These are phyloP conservation scores for Collybia nuda DNA, from an alignment of 768 basidiomycete species.

Conservation along the genomic window DNA sequence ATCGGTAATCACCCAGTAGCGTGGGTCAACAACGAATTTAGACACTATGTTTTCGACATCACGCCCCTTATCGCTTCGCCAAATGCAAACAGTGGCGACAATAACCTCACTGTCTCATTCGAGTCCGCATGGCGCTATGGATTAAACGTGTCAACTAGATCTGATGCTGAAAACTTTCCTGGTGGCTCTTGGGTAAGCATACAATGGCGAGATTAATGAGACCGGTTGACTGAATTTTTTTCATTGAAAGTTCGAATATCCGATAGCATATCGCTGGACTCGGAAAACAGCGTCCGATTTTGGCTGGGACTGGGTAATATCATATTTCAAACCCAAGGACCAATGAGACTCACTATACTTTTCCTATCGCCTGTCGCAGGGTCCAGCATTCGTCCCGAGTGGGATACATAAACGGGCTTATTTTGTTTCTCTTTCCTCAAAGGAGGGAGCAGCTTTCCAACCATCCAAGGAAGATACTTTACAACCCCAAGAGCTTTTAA, in stretches of 20 bases:
- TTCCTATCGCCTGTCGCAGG: constrained; percentile 26
- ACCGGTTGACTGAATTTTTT: background rate
- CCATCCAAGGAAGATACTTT: constrained; percentile 1
- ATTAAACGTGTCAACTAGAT: constrained; percentile 47
- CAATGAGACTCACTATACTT: background rate
- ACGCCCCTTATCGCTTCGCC: constrained; percentile 37
- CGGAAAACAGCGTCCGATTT: constrained; percentile 56
- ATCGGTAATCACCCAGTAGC: constrained; percentile 50
- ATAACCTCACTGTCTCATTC: constrained; percentile 48
- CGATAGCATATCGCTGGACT: constrained; percentile 45
- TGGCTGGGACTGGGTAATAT: constrained; percentile 60
- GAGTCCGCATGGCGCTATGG: constrained; percentile 57
- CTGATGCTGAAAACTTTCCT: constrained; percentile 47
- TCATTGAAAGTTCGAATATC: constrained; percentile 46
- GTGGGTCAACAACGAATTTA: constrained; percentile 60
- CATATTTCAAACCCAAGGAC: background rate
- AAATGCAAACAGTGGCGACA: constrained; percentile 20
- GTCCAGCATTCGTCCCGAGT: constrained; percentile 55
- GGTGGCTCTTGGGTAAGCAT: constrained; percentile 27
- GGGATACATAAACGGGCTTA: constrained; percentile 59
- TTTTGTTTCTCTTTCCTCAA: constrained; percentile 38
- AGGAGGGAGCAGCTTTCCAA: constrained; percentile 10
- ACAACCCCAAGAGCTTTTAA: no score
- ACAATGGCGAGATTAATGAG: background rate
- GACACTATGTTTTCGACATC: constrained; percentile 53